Base-by-base conservation (phyloP, 495 filamentous ascomycete species). In the Parachaetomium inaequale region DNA sequence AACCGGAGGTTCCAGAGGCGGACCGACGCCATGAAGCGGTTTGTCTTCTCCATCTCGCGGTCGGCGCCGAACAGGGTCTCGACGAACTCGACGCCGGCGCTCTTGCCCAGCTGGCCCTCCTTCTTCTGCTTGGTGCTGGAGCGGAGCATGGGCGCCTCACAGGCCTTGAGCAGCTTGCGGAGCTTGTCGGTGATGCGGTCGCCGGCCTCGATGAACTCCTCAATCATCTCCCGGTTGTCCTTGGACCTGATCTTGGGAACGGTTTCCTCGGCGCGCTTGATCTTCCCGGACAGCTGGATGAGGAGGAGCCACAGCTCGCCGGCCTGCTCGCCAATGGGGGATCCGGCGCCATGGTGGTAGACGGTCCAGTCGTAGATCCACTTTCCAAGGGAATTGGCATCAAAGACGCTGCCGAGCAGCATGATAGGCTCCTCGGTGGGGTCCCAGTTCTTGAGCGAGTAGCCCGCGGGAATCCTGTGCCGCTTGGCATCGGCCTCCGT, bases 311-410 rank as follows among this genome's bases (percentile, higher is more conserved):
- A 98, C 63, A 98, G 77, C 69, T 97, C 92, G 70, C 94, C 94
- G 21, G 94, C 93, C 71, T 96, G 87, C 62, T 96, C 92, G 43
- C 92, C 85, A 72, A 96, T 92, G 62, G 94, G 91, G 4, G 91
- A 91, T 29, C 84, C 85, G 12, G 91, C 83, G 43, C 92, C 92
- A 65, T 95, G 89, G 73, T 89, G 87, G 78, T 91, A 97, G 62
- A 97, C 91, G 32, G 94, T 97, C 94, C 94, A 98, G 82, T 98
- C 96, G 79, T 96, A 98, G 73, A 98, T 93, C 94, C 94, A 98
- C 76, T 96, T 96, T 69, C 94, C 94, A 17, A 98, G 83, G 23
- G 91, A 95, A 82, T 96, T 96, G 74, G 94, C 90, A 70, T 98
- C 95, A 71, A 98, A 98, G 49, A 98, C 94, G 71, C 90, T 95